Percentiles rank a stretch among this genome's conserved stretches.
Evolutionary conservation across 768 basidiomycete species (phyloP).

Genomic region (Pleurotus tuber-regium): DNA sequence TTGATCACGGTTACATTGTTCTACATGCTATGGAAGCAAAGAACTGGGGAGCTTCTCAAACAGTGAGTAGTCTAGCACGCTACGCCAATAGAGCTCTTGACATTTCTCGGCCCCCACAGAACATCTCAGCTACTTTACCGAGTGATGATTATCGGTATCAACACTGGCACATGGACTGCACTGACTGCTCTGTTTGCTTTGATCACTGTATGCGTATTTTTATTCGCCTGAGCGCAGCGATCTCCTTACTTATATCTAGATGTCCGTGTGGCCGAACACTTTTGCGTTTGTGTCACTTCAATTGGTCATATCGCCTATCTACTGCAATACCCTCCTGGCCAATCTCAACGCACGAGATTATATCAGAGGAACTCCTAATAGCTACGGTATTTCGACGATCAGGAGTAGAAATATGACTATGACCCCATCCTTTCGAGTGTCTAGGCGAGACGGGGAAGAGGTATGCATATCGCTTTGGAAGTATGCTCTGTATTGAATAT

Average conservation of each 20-base stretch:
- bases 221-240: too few relatives aligned
- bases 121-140: constrained; percentile 17
- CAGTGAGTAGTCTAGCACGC: constrained; percentile 7
- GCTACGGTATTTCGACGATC: background rate
- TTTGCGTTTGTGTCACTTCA: constrained; percentile 6
- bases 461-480: background rate
- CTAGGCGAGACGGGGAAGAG: constrained; percentile 4
- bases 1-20: constrained; percentile 3
- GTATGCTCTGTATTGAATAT: background rate
- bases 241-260: background rate
- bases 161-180: constrained; percentile 9
- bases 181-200: constrained; percentile 1
- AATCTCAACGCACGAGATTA: constrained; percentile 7
- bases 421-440: constrained; percentile 1
- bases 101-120: background rate
- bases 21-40: constrained; percentile 10
- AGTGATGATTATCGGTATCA: constrained; percentile 26
- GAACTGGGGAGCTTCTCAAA: constrained; percentile 2
- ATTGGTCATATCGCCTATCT: constrained; percentile 9
- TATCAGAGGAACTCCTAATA: background rate
- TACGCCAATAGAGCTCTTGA: too few relatives aligned
- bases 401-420: constrained; percentile 5
- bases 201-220: constrained; percentile 2
- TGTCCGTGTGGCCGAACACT: constrained; percentile 6
- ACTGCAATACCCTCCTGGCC: constrained; percentile 8